A percentile compares a stretch with the other conserved stretches of the same genome.
Evolutionary conservation across 2,329 filamentous ascomycete species (phyloP).

Genomic region (Aspergillus flavus): DNA sequence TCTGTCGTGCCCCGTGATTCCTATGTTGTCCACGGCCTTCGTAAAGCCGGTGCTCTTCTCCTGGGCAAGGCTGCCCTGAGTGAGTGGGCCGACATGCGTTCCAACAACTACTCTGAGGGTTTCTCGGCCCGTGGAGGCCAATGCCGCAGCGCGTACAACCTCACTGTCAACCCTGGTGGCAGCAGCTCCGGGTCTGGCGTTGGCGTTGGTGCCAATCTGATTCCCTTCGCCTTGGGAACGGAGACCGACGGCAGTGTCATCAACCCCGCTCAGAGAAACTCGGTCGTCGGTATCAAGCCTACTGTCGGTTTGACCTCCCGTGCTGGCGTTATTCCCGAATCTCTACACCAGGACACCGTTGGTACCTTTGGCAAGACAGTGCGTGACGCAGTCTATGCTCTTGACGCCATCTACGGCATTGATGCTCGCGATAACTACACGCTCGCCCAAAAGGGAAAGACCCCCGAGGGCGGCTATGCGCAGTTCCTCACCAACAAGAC

Average conservation of each 20-base stretch:
- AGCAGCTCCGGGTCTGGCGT: constrained; percentile 68
- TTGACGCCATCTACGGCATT: constrained; percentile 69
- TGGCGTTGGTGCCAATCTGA: constrained; percentile 65
- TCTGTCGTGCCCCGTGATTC: constrained; percentile 70
- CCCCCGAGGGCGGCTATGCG: constrained; percentile 59
- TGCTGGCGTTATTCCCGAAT: constrained; percentile 66
- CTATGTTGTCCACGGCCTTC: constrained; percentile 62
- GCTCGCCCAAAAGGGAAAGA: constrained; percentile 56
- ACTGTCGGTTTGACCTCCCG: constrained; percentile 73
- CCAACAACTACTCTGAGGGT: constrained; percentile 67
- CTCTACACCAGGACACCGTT: constrained; percentile 68
- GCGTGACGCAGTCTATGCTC: constrained; percentile 65
- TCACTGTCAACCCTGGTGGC: constrained; percentile 69
- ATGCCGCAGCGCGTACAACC: constrained; percentile 66
- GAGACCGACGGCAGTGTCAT: constrained; percentile 76
- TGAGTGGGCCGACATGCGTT: constrained; percentile 76
- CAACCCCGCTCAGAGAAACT: constrained; percentile 70
- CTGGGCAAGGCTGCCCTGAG: constrained; percentile 71
- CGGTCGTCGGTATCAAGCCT: constrained; percentile 73
- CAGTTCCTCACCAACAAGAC: constrained; percentile 58
- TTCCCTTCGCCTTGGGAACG: constrained; percentile 69
- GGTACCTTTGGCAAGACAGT: constrained; percentile 70
- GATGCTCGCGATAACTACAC: constrained; percentile 70
- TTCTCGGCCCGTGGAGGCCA: constrained; percentile 68
- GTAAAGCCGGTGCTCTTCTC: constrained; percentile 67